A percentile compares a stretch with the other conserved stretches of the same genome.
phyloP scores from a whole-genome alignment of 2,329 filamentous ascomycete genomes.

The Massarina eburnea region DNA sequence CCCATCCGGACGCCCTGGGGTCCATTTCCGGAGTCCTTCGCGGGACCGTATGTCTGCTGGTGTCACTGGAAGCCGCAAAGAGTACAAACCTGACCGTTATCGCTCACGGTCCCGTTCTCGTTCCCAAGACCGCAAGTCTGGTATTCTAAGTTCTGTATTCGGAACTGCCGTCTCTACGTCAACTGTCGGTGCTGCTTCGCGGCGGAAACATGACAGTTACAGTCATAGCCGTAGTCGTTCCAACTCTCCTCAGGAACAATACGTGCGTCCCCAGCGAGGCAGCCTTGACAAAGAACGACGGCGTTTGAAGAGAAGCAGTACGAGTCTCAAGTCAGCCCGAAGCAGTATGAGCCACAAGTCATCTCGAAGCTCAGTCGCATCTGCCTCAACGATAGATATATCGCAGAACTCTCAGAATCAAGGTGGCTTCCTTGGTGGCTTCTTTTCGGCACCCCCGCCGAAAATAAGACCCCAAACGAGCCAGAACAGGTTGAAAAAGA shows the following conservation, averaged over 20 bases:
- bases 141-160: conserved; percentile 40
- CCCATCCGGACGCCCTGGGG: conserved; percentile 47
- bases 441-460: conserved; percentile 58
- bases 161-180: conserved; percentile 44
- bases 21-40: conserved; percentile 43
- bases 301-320: conserved; percentile 26
- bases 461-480: conserved; percentile 33
- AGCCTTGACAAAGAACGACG: conserved; percentile 35
- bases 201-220: conserved; percentile 29
- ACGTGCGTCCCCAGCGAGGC: conserved; percentile 31
- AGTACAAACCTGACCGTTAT: conserved; percentile 37
- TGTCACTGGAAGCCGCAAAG: conserved; percentile 37
- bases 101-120: conserved; percentile 37
- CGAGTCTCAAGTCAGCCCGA: conserved; percentile 34
- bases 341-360: conserved; percentile 34
- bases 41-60: conserved; percentile 38
- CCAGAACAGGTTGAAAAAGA: conserved; percentile 34
- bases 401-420: conserved; percentile 57
- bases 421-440: conserved; percentile 51
- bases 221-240: conserved; percentile 37
- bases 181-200: conserved; percentile 36
- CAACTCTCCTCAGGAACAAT: conserved; percentile 35
- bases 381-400: conserved; percentile 66
- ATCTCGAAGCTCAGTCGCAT: conserved; percentile 46
- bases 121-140: conserved; percentile 38